phyloP scores from a whole-genome alignment of 2,329 filamentous ascomycete species.

The Penicillium sp. region DNA sequence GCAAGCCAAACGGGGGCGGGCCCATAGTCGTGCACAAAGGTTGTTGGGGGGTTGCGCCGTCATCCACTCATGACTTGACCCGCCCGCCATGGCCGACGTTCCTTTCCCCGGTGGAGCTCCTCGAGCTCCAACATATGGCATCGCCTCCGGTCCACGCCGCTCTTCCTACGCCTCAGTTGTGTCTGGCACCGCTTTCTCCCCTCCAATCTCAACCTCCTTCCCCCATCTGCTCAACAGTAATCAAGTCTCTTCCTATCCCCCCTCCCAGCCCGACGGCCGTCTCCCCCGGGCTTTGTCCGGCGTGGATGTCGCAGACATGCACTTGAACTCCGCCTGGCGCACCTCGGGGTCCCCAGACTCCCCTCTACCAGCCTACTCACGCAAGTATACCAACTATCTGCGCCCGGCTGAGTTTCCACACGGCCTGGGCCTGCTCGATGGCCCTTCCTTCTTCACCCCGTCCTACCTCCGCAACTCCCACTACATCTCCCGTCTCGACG shows the following conservation, averaged over 20 bases:
- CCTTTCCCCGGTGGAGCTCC: slow-evolving; percentile 45
- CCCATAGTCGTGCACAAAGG: background rate
- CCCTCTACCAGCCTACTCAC: slow-evolving; percentile 49
- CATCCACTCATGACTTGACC: slow-evolving; percentile 17
- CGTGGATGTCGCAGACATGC: slow-evolving; percentile 53
- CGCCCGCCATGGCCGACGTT: slow-evolving; percentile 48
- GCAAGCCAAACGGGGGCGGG: background rate
- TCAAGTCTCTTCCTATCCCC: slow-evolving; percentile 39
- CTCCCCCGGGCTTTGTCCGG: slow-evolving; percentile 37
- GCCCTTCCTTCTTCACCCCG: slow-evolving; percentile 69
- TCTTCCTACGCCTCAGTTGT: slow-evolving; percentile 65
- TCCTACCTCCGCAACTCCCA: slow-evolving; percentile 78
- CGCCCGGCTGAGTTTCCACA: slow-evolving; percentile 31
- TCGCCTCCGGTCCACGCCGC: slow-evolving; percentile 51
- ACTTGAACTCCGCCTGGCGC: slow-evolving; percentile 51
- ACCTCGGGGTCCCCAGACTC: slow-evolving; percentile 39
- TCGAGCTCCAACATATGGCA: slow-evolving; percentile 36
- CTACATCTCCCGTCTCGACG: slow-evolving; percentile 75
- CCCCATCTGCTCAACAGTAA: slow-evolving; percentile 57
- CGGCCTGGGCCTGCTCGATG: slow-evolving; percentile 30
- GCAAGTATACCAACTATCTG: slow-evolving; percentile 46
- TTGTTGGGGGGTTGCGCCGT: slow-evolving; percentile 5
- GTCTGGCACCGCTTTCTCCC: slow-evolving; percentile 51
- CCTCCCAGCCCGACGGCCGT: slow-evolving; percentile 37
- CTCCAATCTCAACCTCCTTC: slow-evolving; percentile 49